Percentiles rank a stretch among this genome's conserved stretches.
Evolutionary conservation across 352 stramenopile genomes (phyloP).

Genomic region (Phytophthora agathidicida): DNA sequence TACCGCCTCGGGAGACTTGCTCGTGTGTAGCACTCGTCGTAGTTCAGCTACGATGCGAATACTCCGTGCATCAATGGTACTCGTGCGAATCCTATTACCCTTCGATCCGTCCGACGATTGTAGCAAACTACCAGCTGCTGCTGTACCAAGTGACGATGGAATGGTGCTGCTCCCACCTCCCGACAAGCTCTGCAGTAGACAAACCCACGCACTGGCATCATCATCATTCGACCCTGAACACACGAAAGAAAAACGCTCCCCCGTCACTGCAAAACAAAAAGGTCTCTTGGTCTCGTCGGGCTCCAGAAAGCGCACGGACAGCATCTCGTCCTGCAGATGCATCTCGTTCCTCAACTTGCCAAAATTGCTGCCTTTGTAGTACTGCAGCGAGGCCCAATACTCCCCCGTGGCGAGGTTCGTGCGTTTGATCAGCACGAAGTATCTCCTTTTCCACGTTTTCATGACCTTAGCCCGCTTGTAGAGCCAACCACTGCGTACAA

Average conservation of each 20-base stretch:
- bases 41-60: conserved; percentile 88
- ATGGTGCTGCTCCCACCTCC: conserved; percentile 44
- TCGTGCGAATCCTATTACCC: conserved; percentile 30
- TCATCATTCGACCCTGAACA: conserved; percentile 85
- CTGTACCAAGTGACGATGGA: conserved; percentile 42
- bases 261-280: conserved; percentile 85
- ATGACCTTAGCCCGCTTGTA: conserved; percentile 70
- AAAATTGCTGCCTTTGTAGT: conserved; percentile 89
- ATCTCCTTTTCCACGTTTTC: conserved; percentile 90
- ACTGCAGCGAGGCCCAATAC: conserved; percentile 78
- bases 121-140: conserved; percentile 39
- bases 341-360: conserved; percentile 81
- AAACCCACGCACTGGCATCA: conserved; percentile 88
- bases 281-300: conserved; percentile 78
- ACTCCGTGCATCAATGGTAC: conserved; percentile 64
- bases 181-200: conserved; percentile 77
- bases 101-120: conserved; percentile 38
- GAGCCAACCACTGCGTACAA: conserved; percentile 59
- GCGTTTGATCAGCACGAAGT: conserved; percentile 86
- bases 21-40: conserved; percentile 76
- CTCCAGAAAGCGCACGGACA: conserved; percentile 81
- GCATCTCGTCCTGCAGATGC: conserved; percentile 66
- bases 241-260: conserved; percentile 73
- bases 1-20: conserved; percentile 70
- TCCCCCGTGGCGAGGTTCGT: conserved; percentile 73